These are phyloP conservation scores for Amyloporia xantha DNA, from an alignment of 768 basidiomycete genomes.

Conservation along the genomic window DNA sequence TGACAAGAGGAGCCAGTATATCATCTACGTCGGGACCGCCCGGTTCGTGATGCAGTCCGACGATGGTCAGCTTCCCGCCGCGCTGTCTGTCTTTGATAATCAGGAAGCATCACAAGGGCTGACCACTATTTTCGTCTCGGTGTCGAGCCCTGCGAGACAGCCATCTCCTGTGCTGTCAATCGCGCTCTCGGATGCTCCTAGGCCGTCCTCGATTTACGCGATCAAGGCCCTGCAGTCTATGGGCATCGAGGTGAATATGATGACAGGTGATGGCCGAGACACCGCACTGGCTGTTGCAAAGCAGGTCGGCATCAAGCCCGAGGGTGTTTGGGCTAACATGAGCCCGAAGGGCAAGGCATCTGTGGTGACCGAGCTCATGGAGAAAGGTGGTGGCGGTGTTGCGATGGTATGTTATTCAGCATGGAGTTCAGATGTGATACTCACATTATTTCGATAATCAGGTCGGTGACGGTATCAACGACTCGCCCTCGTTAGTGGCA, in stretches of 20 bases:
- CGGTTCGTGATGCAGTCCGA: constrained; percentile 58
- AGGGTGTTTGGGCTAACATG: constrained; percentile 86
- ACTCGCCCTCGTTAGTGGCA: constrained; percentile 94
- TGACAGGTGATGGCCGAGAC: constrained; percentile 86
- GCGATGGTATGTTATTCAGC: constrained; percentile 67
- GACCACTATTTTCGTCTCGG: constrained; percentile 82
- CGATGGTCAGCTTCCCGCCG: constrained; percentile 46
- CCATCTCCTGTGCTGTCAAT: constrained; percentile 69
- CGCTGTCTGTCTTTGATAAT: constrained; percentile 57
- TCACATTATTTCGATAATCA: constrained; percentile 22
- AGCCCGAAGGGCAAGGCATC: constrained; percentile 94
- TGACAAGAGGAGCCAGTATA: constrained; percentile 38
- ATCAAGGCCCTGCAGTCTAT: constrained; percentile 75
- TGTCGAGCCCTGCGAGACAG: constrained; percentile 34
- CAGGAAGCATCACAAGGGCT: constrained; percentile 68
- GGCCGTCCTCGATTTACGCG: constrained; percentile 77
- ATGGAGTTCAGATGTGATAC: not conserved
- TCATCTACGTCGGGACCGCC: constrained; percentile 69
- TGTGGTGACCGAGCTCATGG: constrained; percentile 74
- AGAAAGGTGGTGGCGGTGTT: constrained; percentile 62
- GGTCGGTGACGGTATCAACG: constrained; percentile 99
- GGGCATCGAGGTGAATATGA: constrained; percentile 90
- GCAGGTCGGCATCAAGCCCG: constrained; percentile 79
- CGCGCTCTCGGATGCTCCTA: constrained; percentile 83
- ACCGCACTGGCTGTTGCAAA: constrained; percentile 87